A percentile compares a stretch with the other conserved stretches of the same genome.
Evolutionary conservation across 306 rosid genomes (phyloP).

Genomic region (Begonia fuchsioides): DNA sequence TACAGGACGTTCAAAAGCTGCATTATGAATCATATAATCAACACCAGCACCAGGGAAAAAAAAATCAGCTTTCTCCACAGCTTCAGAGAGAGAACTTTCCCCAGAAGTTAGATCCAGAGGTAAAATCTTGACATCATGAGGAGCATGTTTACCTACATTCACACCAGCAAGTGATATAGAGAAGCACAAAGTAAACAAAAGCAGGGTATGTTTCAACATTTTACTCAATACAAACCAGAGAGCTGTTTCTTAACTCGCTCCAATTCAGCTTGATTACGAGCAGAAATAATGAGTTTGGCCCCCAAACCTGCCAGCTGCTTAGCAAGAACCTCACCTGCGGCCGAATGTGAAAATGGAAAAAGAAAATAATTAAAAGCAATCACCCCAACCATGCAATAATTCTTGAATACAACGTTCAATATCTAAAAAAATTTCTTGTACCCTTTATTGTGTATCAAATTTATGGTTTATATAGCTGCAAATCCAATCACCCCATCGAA

Average conservation of each 20-base stretch:
- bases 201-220: background rate
- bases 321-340: conserved; percentile 71
- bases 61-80: conserved; percentile 65
- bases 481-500: too few species aligned
- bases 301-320: conserved; percentile 79
- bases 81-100: conserved; percentile 54
- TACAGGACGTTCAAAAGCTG: conserved; percentile 93
- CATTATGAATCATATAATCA: conserved; percentile 90
- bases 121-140: conserved; percentile 52
- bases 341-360: conserved; percentile 5
- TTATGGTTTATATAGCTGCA: too few species aligned
- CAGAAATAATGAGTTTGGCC: conserved; percentile 83
- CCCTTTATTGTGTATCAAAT: too few species aligned
- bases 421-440: too few species aligned
- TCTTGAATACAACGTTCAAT: too few species aligned
- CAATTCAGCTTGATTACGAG: conserved; percentile 73
- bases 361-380: background rate
- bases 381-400: too few species aligned
- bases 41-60: conserved; percentile 58
- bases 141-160: conserved; percentile 67
- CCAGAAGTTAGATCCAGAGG: conserved; percentile 71
- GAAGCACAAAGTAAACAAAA: conserved; percentile 1
- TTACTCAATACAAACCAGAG: conserved; percentile 36
- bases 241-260: conserved; percentile 58
- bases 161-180: conserved; percentile 12